Percentiles rank a stretch among this genome's conserved stretches.
Evolutionary conservation across 2,329 filamentous ascomycete species (phyloP).

Genomic region (Microcera coccophila): DNA sequence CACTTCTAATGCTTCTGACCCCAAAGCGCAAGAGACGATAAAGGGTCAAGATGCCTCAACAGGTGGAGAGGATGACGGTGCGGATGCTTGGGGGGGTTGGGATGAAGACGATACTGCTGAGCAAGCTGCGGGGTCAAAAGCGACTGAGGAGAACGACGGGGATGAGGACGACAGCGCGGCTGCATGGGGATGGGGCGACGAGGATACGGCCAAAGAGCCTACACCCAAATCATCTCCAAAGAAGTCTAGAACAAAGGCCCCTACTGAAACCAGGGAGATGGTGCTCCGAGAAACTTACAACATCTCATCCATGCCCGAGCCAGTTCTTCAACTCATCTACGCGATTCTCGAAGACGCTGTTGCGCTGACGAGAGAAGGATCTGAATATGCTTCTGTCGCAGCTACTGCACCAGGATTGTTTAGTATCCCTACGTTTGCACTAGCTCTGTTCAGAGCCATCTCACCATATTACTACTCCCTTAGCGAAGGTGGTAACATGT

Average conservation of each 20-base stretch:
- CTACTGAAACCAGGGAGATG: conserved; percentile 56
- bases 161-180: conserved; percentile 54
- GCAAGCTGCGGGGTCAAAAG: conserved; percentile 14
- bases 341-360: conserved; percentile 58
- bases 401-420: conserved; percentile 68
- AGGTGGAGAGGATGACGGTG: conserved; percentile 40
- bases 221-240: conserved; percentile 7
- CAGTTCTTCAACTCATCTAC: conserved; percentile 65
- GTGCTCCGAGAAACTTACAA: conserved; percentile 81
- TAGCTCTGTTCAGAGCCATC: conserved; percentile 77
- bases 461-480: conserved; percentile 69
- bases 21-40: conserved; percentile 16
- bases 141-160: conserved; percentile 20
- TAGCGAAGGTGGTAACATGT: conserved; percentile 62
- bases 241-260: conserved; percentile 17
- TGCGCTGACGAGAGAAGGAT: conserved; percentile 53
- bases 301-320: conserved; percentile 81
- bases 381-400: conserved; percentile 55
- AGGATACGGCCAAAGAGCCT: conserved; percentile 45
- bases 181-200: conserved; percentile 82
- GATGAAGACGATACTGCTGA: conserved; percentile 54
- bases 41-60: conserved; percentile 8
- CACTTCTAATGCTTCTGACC: conserved; percentile 17
- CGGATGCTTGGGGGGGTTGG: conserved; percentile 85
- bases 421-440: conserved; percentile 63